Evolutionary conservation across 495 filamentous ascomycete genomes (phyloP).

Genomic region (Oleoguttula mirabilis): DNA sequence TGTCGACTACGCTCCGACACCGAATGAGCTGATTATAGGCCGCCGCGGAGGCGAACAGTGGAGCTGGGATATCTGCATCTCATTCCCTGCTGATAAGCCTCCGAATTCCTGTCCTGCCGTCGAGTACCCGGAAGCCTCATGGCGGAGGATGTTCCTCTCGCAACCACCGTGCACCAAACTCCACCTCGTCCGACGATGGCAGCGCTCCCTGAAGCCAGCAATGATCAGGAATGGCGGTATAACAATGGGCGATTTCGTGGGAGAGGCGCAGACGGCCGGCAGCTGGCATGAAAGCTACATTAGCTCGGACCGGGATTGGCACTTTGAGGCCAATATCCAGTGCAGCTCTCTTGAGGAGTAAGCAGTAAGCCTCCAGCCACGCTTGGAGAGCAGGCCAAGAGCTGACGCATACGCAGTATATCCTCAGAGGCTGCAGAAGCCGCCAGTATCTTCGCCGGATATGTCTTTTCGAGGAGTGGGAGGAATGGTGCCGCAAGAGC

Average conservation of each 20-base stretch:
- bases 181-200: conserved; percentile 19
- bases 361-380: too few relatives aligned
- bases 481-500: background rate
- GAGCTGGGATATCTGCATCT: conserved; percentile 17
- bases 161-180: conserved; percentile 20
- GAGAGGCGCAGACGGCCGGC: background rate
- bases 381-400: too few relatives aligned
- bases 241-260: conserved; percentile 19
- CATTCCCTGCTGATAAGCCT: conserved; percentile 10
- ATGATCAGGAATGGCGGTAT: conserved; percentile 16
- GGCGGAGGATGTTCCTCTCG: conserved; percentile 21
- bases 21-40: conserved; percentile 1
- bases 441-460: background rate
- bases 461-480: background rate
- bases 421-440: background rate
- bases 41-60: conserved; percentile 6
- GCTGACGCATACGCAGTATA: too few relatives aligned
- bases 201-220: conserved; percentile 7
- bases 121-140: conserved; percentile 15
- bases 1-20: conserved; percentile 2
- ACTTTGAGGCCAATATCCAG: conserved; percentile 20
- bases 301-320: conserved; percentile 20
- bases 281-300: conserved; percentile 15
- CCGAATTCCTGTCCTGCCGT: conserved; percentile 4
- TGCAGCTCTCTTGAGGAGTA: conserved; percentile 4